Conservation (phyloP, 78 protist species). For the Protostelium mycophagum region DNA sequence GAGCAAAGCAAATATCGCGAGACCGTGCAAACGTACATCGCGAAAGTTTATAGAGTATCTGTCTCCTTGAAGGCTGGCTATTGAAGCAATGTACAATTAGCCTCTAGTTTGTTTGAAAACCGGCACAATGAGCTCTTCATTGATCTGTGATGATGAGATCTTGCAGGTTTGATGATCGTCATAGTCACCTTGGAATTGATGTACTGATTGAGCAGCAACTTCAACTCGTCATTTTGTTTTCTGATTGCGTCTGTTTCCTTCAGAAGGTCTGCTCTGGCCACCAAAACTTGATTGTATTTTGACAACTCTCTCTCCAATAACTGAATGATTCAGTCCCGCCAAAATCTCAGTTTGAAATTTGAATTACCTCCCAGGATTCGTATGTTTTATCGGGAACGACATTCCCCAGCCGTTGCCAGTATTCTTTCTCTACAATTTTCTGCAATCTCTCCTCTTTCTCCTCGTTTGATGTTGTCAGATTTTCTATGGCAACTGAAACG, state of each 20-base stretch:
- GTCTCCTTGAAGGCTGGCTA: no score
- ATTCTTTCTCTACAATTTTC: conserved; percentile 19
- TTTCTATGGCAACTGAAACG: not conserved
- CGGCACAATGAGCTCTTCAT: not conserved
- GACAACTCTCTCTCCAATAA: conserved; percentile 16
- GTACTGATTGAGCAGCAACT: conserved; percentile 65
- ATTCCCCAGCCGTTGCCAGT: conserved; percentile 13
- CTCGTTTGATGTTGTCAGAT: not conserved
- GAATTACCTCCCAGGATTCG: conserved; percentile 29
- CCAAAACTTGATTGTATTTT: conserved; percentile 27
- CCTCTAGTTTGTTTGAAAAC: not conserved
- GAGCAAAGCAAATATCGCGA: no score
- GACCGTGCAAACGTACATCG: no score
- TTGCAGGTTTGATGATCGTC: not conserved
- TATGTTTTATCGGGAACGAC: conserved; percentile 10
- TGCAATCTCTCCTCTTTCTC: not conserved
- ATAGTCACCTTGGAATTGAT: not conserved
- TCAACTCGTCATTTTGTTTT: conserved; percentile 71
- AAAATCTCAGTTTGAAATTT: no score
- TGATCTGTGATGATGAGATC: not conserved
- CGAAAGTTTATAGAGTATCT: no score
- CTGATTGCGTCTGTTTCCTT: conserved; percentile 26
- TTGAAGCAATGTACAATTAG: no score
- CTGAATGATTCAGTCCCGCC: no score
- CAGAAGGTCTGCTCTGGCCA: not conserved